phyloP scores from a whole-genome alignment of 164 flowering plant genomes.

The Echeveria elegans region DNA sequence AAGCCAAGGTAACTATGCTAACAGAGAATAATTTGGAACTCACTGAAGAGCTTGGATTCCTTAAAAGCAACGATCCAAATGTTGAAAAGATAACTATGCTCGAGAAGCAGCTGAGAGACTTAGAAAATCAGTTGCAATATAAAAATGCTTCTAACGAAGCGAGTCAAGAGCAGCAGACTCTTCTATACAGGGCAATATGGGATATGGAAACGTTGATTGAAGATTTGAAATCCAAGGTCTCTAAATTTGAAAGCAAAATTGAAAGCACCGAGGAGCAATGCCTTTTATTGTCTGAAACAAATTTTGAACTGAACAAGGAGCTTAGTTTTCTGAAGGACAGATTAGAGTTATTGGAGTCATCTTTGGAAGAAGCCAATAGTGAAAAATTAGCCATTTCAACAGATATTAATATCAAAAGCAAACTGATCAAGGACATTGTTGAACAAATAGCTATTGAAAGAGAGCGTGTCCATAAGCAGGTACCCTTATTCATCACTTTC shows the following conservation, averaged over 20 bases:
- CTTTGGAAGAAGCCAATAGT: slow-evolving; percentile 48
- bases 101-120: slow-evolving; percentile 45
- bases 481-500: slow-evolving; percentile 13
- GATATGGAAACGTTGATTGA: slow-evolving; percentile 66
- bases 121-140: slow-evolving; percentile 40
- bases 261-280: slow-evolving; percentile 51
- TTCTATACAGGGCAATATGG: slow-evolving; percentile 45
- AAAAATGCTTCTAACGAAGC: slow-evolving; percentile 52
- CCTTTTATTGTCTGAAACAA: slow-evolving; percentile 35
- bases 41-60: slow-evolving; percentile 41
- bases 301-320: slow-evolving; percentile 38
- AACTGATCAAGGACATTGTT: slow-evolving; percentile 58
- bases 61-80: slow-evolving; percentile 33
- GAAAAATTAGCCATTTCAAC: slow-evolving; percentile 46
- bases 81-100: slow-evolving; percentile 29
- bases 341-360: slow-evolving; percentile 42
- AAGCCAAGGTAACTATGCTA: slow-evolving; percentile 38
- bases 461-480: slow-evolving; percentile 80
- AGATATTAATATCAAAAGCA: slow-evolving; percentile 43
- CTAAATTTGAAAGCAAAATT: slow-evolving; percentile 39
- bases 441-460: slow-evolving; percentile 69
- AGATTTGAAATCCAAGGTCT: slow-evolving; percentile 47
- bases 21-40: slow-evolving; percentile 54
- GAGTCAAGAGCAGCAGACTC: slow-evolving; percentile 52
- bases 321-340: slow-evolving; percentile 28